A percentile compares a stretch with the other conserved stretches of the same genome.
Conservation (phyloP, 495 filamentous ascomycete genomes). For the Daldinia grandis region DNA sequence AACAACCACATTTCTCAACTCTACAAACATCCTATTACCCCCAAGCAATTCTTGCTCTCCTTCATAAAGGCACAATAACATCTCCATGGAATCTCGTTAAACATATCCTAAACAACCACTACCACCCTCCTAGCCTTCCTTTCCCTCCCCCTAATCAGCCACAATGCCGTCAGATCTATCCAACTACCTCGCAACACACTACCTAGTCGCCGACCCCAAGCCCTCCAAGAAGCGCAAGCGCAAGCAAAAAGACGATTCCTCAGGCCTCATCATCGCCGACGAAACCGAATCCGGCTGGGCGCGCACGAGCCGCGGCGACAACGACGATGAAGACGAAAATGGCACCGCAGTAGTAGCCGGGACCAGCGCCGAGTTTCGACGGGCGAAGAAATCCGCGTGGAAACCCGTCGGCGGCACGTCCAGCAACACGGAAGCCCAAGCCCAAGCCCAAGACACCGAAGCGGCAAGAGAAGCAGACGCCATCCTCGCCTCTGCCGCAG, state of each 20-base stretch:
- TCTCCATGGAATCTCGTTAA: not conserved
- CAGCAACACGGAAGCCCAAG: constrained; percentile 14
- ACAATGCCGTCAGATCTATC: constrained; percentile 72
- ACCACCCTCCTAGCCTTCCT: constrained; percentile 1
- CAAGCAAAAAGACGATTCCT: constrained; percentile 64
- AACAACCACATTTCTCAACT: not conserved
- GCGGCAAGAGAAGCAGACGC: constrained; percentile 77
- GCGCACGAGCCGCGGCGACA: constrained; percentile 49
- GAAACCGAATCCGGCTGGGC: constrained; percentile 77
- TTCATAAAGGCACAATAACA: not conserved
- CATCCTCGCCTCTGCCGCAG: constrained; percentile 78
- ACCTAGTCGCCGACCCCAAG: constrained; percentile 79
- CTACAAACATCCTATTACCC: not conserved
- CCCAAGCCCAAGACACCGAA: constrained; percentile 45
- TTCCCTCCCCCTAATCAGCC: not conserved
- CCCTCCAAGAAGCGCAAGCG: constrained; percentile 87
- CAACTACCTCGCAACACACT: constrained; percentile 92
- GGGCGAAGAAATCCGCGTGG: constrained; percentile 81
- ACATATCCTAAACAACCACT: not conserved
- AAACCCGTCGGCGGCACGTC: constrained; percentile 69
- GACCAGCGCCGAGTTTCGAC: constrained; percentile 74
- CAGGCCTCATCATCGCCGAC: constrained; percentile 87
- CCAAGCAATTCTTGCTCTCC: not conserved
- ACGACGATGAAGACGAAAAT: constrained; percentile 55
- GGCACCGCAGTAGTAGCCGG: constrained; percentile 57